These are phyloP conservation scores for Candida neerlandica DNA, from an alignment of 1,139 yeast genomes.

Conservation along the genomic window DNA sequence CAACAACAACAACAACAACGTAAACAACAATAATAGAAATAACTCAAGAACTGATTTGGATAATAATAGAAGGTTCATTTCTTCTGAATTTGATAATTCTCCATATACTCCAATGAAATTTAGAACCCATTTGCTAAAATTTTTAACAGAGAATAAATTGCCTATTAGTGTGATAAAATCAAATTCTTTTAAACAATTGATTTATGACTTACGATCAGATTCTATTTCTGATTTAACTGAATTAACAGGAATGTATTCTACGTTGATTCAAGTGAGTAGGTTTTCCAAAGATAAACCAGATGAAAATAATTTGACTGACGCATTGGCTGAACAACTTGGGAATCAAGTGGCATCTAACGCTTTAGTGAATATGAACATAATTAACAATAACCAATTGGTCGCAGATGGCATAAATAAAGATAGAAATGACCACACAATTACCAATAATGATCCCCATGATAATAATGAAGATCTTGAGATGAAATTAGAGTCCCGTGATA, in stretches of 20 bases:
- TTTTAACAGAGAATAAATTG: conserved; percentile 53
- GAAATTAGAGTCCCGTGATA: background rate
- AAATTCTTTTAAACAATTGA: conserved; percentile 54
- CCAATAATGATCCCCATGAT: background rate
- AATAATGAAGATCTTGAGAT: background rate
- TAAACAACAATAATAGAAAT: background rate
- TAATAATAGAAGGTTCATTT: conserved; percentile 23
- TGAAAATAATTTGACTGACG: conserved; percentile 1
- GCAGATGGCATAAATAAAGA: too few relatives aligned
- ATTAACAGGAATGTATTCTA: conserved; percentile 46
- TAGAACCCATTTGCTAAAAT: conserved; percentile 53
- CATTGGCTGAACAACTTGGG: background rate
- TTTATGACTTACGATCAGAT: conserved; percentile 52
- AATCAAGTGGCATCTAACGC: background rate
- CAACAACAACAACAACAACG: too few relatives aligned
- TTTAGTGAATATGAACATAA: too few relatives aligned
- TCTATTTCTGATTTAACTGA: conserved; percentile 51
- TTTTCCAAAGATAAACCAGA: background rate
- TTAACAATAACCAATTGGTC: background rate
- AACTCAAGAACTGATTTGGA: conserved; percentile 2
- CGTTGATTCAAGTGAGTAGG: conserved; percentile 49
- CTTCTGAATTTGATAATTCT: conserved; percentile 42
- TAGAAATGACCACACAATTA: background rate
- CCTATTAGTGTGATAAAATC: conserved; percentile 51
- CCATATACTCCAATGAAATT: conserved; percentile 51